A percentile compares a stretch with the other conserved stretches of the same genome.
Evolutionary conservation across 2,329 filamentous ascomycete species (phyloP).

Genomic region (Ceratocystis colombiana): DNA sequence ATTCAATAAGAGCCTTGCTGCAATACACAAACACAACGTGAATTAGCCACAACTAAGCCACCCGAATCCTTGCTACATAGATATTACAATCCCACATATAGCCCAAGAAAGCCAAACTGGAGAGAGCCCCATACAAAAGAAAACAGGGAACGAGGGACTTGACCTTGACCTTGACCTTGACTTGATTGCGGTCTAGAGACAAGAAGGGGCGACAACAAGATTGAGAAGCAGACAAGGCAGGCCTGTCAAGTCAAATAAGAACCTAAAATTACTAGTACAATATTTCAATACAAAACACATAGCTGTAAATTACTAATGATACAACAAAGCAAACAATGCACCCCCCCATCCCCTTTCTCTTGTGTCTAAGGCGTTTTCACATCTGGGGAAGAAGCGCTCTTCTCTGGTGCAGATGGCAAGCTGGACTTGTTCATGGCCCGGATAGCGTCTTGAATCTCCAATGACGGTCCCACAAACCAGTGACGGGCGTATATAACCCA

Average conservation of each 20-base stretch:
- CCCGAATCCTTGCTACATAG: neutral
- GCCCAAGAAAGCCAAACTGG: neutral
- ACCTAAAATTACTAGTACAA: constrained; percentile 2
- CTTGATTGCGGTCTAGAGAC: neutral
- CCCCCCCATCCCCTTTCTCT: neutral
- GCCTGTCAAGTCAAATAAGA: neutral
- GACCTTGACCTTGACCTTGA: too few species aligned
- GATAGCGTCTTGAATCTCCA: constrained; percentile 43
- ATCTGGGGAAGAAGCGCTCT: constrained; percentile 20
- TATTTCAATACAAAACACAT: neutral
- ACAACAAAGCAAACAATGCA: neutral
- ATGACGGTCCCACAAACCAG: constrained; percentile 49
- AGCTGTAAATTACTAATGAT: neutral
- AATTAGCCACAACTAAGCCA: neutral
- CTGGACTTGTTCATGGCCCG: constrained; percentile 39
- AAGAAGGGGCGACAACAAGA: neutral
- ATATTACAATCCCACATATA: neutral
- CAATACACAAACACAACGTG: neutral
- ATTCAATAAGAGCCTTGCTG: neutral
- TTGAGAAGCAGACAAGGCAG: too few species aligned
- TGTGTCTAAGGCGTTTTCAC: neutral
- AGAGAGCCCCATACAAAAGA: too few species aligned
- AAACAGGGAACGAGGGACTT: too few species aligned
- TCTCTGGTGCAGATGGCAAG: constrained; percentile 38
- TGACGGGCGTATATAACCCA: constrained; percentile 45